Percentiles rank a stretch among this genome's conserved stretches.
These are phyloP conservation scores for Plasmopara muralis DNA, from an alignment of 352 stramenopile genomes.

Conservation along the genomic window DNA sequence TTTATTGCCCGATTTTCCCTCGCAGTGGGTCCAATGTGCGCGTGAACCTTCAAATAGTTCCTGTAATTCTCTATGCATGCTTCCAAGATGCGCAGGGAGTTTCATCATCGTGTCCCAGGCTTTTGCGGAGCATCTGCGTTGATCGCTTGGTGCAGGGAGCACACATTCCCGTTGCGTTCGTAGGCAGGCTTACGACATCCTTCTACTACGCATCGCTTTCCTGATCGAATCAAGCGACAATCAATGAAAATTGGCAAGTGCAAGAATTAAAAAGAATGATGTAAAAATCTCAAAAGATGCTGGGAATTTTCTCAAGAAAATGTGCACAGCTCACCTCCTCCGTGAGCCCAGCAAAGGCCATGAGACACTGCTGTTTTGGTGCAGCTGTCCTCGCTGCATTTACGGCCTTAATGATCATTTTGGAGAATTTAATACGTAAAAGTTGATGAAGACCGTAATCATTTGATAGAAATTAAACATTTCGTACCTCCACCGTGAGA, in stretches of 20 bases:
- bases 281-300: neutral
- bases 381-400: slow-evolving; percentile 55
- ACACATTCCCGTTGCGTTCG: slow-evolving; percentile 72
- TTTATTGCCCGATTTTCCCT: slow-evolving; percentile 14
- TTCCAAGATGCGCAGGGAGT: slow-evolving; percentile 11
- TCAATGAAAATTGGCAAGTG: slow-evolving; percentile 8
- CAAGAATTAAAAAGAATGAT: slow-evolving; percentile 9
- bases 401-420: slow-evolving; percentile 25
- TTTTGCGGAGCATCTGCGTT: slow-evolving; percentile 11
- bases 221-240: slow-evolving; percentile 18
- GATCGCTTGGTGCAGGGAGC: slow-evolving; percentile 31
- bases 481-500: slow-evolving; percentile 58
- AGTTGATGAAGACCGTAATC: neutral
- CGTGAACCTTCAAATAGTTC: slow-evolving; percentile 9
- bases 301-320: neutral
- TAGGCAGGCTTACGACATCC: slow-evolving; percentile 69
- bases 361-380: slow-evolving; percentile 73
- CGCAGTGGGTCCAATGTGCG: slow-evolving; percentile 9
- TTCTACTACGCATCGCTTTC: slow-evolving; percentile 66
- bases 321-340: slow-evolving; percentile 43
- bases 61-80: slow-evolving; percentile 13
- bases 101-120: slow-evolving; percentile 22
- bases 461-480: neutral
- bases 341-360: slow-evolving; percentile 73
- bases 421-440: neutral